Percentiles rank a stretch among this genome's conserved stretches.
These are phyloP conservation scores for Zygosaccharomyces sapae DNA, from an alignment of 1,139 yeast genomes.

Conservation along the genomic window DNA sequence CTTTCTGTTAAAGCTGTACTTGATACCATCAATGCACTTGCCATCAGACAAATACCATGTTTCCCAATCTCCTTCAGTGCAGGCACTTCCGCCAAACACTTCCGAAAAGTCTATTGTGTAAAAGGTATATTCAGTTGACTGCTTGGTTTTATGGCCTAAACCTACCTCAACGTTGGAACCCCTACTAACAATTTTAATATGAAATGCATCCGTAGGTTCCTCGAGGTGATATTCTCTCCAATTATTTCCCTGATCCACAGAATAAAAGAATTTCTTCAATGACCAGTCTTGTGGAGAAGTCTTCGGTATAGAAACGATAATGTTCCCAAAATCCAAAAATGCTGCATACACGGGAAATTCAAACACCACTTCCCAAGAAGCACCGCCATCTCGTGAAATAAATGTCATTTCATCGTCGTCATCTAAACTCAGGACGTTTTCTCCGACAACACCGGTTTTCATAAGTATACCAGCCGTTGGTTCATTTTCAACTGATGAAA, in stretches of 20 bases:
- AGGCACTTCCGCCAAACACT: conserved; percentile 51
- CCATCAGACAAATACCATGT: conserved; percentile 54
- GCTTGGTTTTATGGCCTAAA: conserved; percentile 10
- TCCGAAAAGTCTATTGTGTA: conserved; percentile 58
- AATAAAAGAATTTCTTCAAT: conserved; percentile 45
- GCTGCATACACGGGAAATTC: conserved; percentile 55
- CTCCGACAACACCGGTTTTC: conserved; percentile 55
- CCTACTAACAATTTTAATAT: conserved; percentile 66
- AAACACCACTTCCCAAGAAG: conserved; percentile 57
- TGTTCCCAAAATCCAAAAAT: conserved; percentile 79
- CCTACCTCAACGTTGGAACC: conserved; percentile 62
- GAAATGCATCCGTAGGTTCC: conserved; percentile 42
- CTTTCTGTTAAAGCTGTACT: conserved; percentile 63
- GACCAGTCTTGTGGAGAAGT: conserved; percentile 25
- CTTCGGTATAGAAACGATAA: conserved; percentile 54
- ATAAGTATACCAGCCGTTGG: conserved; percentile 72
- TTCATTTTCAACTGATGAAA: conserved; percentile 40
- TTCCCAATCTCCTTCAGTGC: conserved; percentile 60
- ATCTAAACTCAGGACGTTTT: conserved; percentile 29
- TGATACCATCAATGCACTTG: conserved; percentile 68
- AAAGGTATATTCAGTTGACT: conserved; percentile 21
- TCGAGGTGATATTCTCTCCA: conserved; percentile 57
- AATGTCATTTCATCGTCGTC: conserved; percentile 42
- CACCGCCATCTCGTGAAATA: conserved; percentile 75
- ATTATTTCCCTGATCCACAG: conserved; percentile 69